Base-by-base conservation (phyloP, 352 stramenopile species). In the Aphanomyces euteiches region DNA sequence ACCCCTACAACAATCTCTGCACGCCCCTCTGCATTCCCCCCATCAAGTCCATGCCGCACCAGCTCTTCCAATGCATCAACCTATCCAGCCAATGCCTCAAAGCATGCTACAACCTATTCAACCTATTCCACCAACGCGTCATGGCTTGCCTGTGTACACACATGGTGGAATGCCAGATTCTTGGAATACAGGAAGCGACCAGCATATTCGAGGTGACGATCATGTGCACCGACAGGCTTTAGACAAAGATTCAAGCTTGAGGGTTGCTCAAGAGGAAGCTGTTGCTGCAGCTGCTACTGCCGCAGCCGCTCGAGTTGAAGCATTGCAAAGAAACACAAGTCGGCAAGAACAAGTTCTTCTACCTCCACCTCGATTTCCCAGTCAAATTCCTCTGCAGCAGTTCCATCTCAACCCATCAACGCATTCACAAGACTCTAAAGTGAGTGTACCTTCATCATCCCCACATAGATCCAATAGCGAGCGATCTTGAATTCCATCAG, bases 251-350 rank as follows among this genome's bases (percentile, higher is more conserved):
- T 73, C 77, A 36, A 60, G 87, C 8, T 83, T 86, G 57, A 80
- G 88, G 48, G 81, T 81, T 7, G 87, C 87, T 3, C 86, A 95
- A 67, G 87, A 95, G 78, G 87, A 95, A 47, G 87, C 87, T 10
- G 81, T 84, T 34, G 77, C 84, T 36, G 87, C 87, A 15, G 83
- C 85, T 10, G 86, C 82, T 1, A 84, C 82, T 0, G 87, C 84
- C 4, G 87, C 87, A 8, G 85, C 87, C 0, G 87, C 87, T 12
- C 83, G 86, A 0, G 81, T 92, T 41, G 82, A 93, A 79, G 87
- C 86, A 12, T 78, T 93, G 75, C 83, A 95, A 3, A 79, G 83
- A 21, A 92, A 92, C 74, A 88, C 66, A 64, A 81, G 77, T 37
- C 88, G 91, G 66, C 85, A 93, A 66, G 82, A 90, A 19, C 84